These are phyloP conservation scores for Lachancea nothofagi DNA, from an alignment of 805 yeast species.

Conservation along the genomic window DNA sequence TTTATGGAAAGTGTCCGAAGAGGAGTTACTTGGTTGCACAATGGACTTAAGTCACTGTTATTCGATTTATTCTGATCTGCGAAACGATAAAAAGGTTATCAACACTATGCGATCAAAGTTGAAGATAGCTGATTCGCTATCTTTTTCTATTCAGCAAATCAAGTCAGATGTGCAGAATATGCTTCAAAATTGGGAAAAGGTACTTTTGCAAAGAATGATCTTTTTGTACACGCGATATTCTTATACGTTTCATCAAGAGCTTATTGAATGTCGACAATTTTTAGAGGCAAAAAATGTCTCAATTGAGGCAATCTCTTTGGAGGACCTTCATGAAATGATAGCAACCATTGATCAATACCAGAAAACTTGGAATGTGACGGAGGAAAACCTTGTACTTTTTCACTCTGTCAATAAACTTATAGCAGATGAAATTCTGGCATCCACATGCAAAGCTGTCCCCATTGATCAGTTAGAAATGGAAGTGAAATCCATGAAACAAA, in stretches of 20 bases:
- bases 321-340: conserved; percentile 36
- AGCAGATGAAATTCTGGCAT: conserved; percentile 38
- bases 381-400: conserved; percentile 17
- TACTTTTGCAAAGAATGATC: conserved; percentile 33
- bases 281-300: conserved; percentile 33
- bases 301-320: conserved; percentile 36
- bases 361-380: conserved; percentile 21
- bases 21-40: not conserved
- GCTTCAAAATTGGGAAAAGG: not conserved
- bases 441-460: conserved; percentile 51
- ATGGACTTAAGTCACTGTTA: not conserved
- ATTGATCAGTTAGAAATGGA: conserved; percentile 58
- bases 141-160: not conserved
- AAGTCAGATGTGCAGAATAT: not conserved
- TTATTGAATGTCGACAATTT: conserved; percentile 32
- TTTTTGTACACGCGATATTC: conserved; percentile 32
- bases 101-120: not conserved
- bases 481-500: conserved; percentile 37
- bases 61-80: not conserved
- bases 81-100: not conserved
- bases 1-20: conserved; percentile 15
- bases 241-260: conserved; percentile 26
- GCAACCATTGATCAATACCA: conserved; percentile 34
- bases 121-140: not conserved
- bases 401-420: conserved; percentile 29